Percentiles rank a stretch among this genome's conserved stretches.
phyloP scores from a whole-genome alignment of 2,329 filamentous ascomycete species.

The Sordariomycetes sp. region DNA sequence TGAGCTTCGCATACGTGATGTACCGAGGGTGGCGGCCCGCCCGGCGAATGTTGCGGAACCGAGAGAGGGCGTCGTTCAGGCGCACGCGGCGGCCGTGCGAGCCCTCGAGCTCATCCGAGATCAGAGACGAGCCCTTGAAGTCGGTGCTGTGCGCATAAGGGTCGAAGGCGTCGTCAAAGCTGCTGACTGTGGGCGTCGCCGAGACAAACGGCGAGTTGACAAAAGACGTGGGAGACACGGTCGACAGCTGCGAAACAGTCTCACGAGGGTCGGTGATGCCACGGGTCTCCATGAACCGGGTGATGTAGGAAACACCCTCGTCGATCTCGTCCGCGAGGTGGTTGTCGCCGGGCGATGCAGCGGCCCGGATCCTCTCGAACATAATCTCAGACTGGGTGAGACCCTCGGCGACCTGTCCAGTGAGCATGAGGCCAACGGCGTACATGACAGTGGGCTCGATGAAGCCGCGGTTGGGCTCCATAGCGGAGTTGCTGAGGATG shows the following conservation, averaged over 20 bases:
- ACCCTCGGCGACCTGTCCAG: slow-evolving; percentile 74
- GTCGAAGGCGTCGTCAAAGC: slow-evolving; percentile 75
- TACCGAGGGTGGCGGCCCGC: slow-evolving; percentile 86
- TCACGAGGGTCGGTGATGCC: slow-evolving; percentile 45
- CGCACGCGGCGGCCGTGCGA: slow-evolving; percentile 62
- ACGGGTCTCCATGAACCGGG: slow-evolving; percentile 46
- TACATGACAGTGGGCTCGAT: slow-evolving; percentile 90
- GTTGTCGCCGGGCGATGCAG: slow-evolving; percentile 27
- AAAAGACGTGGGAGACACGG: slow-evolving; percentile 16
- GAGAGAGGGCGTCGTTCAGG: slow-evolving; percentile 68
- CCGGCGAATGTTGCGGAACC: slow-evolving; percentile 88
- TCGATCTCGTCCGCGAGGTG: slow-evolving; percentile 72
- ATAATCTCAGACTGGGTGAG: slow-evolving; percentile 70
- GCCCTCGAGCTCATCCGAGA: slow-evolving; percentile 82
- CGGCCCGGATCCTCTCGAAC: slow-evolving; percentile 71
- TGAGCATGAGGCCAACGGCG: slow-evolving; percentile 74
- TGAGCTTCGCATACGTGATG: slow-evolving; percentile 93
- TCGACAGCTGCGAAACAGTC: slow-evolving; percentile 14
- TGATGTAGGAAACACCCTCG: slow-evolving; percentile 65
- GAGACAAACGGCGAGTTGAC: slow-evolving; percentile 40
- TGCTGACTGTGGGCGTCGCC: slow-evolving; percentile 40
- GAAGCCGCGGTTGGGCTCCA: slow-evolving; percentile 51
- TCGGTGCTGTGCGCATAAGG: slow-evolving; percentile 86
- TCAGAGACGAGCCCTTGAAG: slow-evolving; percentile 83
- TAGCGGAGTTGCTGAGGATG: slow-evolving; percentile 52